Conservation (phyloP, 2,329 filamentous ascomycete genomes). For the Epicoccum sorghinum region DNA sequence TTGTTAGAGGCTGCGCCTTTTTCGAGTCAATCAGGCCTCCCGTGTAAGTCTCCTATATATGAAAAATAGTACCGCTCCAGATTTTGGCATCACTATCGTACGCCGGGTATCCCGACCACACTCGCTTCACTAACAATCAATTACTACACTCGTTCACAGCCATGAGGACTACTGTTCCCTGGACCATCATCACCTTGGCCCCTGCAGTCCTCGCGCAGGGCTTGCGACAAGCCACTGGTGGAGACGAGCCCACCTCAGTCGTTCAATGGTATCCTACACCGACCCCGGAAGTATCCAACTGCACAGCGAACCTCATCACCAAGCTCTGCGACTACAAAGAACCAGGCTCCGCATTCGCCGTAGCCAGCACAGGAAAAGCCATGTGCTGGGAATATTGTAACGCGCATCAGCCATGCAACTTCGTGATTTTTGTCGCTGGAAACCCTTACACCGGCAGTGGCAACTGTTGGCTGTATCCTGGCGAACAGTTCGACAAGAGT, state of each 20-base stretch:
- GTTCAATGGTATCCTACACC: conserved; percentile 2
- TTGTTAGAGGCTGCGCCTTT: background rate
- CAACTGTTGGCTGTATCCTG: background rate
- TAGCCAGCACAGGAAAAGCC: background rate
- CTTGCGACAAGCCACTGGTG: conserved; percentile 1
- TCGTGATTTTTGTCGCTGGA: background rate
- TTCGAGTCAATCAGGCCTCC: background rate
- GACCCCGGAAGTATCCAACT: background rate
- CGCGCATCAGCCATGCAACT: conserved; percentile 1
- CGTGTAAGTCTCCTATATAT: background rate
- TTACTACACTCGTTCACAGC: background rate
- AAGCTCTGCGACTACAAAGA: conserved; percentile 1
- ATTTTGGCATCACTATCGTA: background rate
- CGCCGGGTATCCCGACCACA: background rate
- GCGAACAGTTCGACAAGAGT: background rate
- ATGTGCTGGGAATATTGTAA: conserved; percentile 1
- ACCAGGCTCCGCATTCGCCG: background rate
- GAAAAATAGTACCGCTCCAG: background rate
- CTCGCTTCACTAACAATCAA: background rate
- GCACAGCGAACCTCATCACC: conserved; percentile 1
- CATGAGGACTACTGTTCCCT: background rate
- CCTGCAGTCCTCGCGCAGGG: background rate
- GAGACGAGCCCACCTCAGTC: background rate
- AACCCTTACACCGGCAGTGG: conserved; percentile 1
- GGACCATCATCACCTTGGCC: background rate